These are phyloP conservation scores for Floccularia luteovirens DNA, from an alignment of 768 basidiomycete genomes.

Conservation along the genomic window DNA sequence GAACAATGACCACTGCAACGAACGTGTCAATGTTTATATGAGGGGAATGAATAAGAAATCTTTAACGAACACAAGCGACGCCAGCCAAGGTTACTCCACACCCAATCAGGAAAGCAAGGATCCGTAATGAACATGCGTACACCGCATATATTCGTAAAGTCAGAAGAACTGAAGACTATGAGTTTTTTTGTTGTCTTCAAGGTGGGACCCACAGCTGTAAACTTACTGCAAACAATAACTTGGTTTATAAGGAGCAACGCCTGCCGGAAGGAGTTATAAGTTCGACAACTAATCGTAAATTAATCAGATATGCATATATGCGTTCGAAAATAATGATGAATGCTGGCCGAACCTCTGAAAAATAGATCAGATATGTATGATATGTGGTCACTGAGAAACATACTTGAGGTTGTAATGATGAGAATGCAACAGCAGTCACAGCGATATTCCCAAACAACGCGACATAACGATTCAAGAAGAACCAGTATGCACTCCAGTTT, in stretches of 20 bases:
- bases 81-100: constrained; percentile 20
- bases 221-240: constrained; percentile 37
- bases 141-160: constrained; percentile 43
- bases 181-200: background rate
- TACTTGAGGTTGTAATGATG: constrained; percentile 15
- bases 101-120: constrained; percentile 26
- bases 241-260: constrained; percentile 33
- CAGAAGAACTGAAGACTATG: constrained; percentile 25
- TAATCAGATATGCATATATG: constrained; percentile 5
- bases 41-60: background rate
- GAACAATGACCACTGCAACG: constrained; percentile 34
- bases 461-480: constrained; percentile 44
- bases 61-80: constrained; percentile 26
- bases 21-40: background rate
- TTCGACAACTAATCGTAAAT: constrained; percentile 27
- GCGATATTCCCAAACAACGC: constrained; percentile 30
- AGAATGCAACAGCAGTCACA: constrained; percentile 21
- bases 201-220: background rate
- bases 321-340: background rate
- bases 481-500: constrained; percentile 29
- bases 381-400: constrained; percentile 1
- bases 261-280: constrained; percentile 31
- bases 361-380: constrained; percentile 1
- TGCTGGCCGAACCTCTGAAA: constrained; percentile 11
- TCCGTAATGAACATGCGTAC: constrained; percentile 29